Base-by-base conservation (phyloP, 2,329 filamentous ascomycete genomes). In the Calycina marina region DNA sequence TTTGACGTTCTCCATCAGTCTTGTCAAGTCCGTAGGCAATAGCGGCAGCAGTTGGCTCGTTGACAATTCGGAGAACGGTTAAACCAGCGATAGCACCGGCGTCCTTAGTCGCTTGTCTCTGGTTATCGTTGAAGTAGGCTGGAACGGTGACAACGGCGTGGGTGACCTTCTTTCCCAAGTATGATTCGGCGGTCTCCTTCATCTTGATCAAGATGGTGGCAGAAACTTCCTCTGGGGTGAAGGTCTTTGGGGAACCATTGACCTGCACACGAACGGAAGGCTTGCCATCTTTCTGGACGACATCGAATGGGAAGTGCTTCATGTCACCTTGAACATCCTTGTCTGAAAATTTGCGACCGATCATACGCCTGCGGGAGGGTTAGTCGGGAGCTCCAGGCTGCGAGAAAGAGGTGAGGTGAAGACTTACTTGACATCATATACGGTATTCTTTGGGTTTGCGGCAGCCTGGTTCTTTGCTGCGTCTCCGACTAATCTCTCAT, bases 231-330 rank as follows among this genome's bases (percentile, higher is more conserved):
- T 85, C 80, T 40, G 80, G 78, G 40, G 79, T 84, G 65, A 85
- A 84, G 43, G 64, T 69, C 65, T 78, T 84, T 48, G 71, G 58
- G 41, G 64, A 49, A 36, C 73, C 70, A 54, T 63, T 56, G 46
- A 82, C 74, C 36, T 79, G 59, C 49, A 88, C 80, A 56, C 79
- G 69, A 55, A 98, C 76, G 46, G 76, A 63, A 43, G 90, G 90
- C 68, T 94, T 93, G 57, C 77, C 85, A 60, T 80, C 74, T 69
- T 90, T 86, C 69, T 80, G 71, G 54, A 84, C 56, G 40, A 98
- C 81, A 65, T 83, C 84, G 79, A 88, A 98, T 53, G 90, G 88
- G 72, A 93, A 94, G 69, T 94, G 82, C 81, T 98, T 96, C 56
- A 90, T 72, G 56, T 98, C 90, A 56, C 67, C 70, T 66, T 94